These are phyloP conservation scores for Trichophyton simii DNA, from an alignment of 2,329 filamentous ascomycete genomes.

Conservation along the genomic window DNA sequence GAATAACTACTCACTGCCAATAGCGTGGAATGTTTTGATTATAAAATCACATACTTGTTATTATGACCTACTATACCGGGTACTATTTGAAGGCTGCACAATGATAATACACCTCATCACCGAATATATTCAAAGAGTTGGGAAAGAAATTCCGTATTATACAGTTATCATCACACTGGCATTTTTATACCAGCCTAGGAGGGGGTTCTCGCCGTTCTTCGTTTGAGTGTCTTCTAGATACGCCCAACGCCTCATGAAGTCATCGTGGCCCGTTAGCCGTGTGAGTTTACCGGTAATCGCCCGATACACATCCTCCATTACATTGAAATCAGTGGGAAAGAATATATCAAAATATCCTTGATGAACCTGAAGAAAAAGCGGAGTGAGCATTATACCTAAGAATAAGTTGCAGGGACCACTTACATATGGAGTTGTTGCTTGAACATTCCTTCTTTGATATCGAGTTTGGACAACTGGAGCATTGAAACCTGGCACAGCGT, in stretches of 20 bases:
- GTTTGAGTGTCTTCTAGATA: conserved; percentile 83
- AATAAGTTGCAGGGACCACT: conserved; percentile 24
- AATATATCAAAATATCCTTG: conserved; percentile 99
- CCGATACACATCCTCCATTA: conserved; percentile 84
- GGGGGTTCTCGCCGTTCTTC: conserved; percentile 79
- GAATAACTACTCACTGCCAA: no score
- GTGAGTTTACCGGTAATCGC: conserved; percentile 88
- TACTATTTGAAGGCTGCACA: background rate
- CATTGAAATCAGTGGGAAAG: conserved; percentile 88
- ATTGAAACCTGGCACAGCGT: conserved; percentile 72
- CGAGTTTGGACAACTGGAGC: conserved; percentile 93
- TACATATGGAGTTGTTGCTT: conserved; percentile 81
- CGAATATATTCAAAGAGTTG: background rate
- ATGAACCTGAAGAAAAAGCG: conserved; percentile 55
- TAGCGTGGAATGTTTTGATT: background rate
- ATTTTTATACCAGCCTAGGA: conserved; percentile 90
- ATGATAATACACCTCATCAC: background rate
- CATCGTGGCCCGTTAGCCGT: conserved; percentile 70
- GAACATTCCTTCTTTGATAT: conserved; percentile 74
- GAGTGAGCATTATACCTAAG: background rate
- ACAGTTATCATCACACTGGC: conserved; percentile 84
- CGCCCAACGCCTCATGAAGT: conserved; percentile 83
- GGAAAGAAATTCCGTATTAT: conserved; percentile 30
- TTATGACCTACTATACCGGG: background rate
- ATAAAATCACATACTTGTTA: background rate